A percentile compares a stretch with the other conserved stretches of the same genome.
These are phyloP conservation scores for Bullera alba DNA, from an alignment of 768 basidiomycete genomes.

Conservation along the genomic window DNA sequence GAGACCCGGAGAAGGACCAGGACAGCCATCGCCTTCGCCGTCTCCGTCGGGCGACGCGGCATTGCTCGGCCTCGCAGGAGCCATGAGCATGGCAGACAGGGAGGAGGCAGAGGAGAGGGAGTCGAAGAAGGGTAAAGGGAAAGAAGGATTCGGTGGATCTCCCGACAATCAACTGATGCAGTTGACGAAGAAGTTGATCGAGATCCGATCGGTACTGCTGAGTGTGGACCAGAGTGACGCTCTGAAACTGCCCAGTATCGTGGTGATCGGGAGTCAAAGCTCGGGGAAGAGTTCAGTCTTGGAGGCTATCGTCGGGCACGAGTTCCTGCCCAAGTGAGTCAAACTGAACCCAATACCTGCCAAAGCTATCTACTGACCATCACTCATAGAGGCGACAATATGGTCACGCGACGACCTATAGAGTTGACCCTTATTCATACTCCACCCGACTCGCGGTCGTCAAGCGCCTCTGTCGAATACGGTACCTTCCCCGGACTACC, in stretches of 20 bases:
- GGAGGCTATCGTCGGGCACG: conserved; percentile 94
- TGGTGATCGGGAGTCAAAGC: conserved; percentile 96
- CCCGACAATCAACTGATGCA: conserved; percentile 82
- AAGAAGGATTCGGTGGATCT: conserved; percentile 19
- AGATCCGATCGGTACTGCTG: conserved; percentile 87
- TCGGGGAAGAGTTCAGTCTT: conserved; percentile 96
- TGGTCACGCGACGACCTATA: conserved; percentile 97
- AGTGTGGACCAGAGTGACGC: conserved; percentile 93
- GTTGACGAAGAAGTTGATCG: conserved; percentile 88
- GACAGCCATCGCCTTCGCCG: conserved; percentile 16
- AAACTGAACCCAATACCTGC: conserved; percentile 1
- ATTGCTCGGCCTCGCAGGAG: conserved; percentile 31
- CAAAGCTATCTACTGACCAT: background rate
- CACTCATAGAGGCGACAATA: conserved; percentile 80
- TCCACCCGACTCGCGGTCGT: conserved; percentile 52
- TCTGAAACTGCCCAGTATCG: conserved; percentile 91
- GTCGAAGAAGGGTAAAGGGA: conserved; percentile 16
- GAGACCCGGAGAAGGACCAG: conserved; percentile 38
- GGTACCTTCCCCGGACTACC: conserved; percentile 91
- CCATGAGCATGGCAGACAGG: conserved; percentile 11
- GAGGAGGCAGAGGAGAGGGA: conserved; percentile 41
- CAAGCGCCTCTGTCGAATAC: conserved; percentile 61
- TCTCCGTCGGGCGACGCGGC: conserved; percentile 22
- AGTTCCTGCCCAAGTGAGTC: conserved; percentile 93
- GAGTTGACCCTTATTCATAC: conserved; percentile 95